Evolutionary conservation across 768 basidiomycete genomes (phyloP).

Genomic region (Tephrocybe sp.): DNA sequence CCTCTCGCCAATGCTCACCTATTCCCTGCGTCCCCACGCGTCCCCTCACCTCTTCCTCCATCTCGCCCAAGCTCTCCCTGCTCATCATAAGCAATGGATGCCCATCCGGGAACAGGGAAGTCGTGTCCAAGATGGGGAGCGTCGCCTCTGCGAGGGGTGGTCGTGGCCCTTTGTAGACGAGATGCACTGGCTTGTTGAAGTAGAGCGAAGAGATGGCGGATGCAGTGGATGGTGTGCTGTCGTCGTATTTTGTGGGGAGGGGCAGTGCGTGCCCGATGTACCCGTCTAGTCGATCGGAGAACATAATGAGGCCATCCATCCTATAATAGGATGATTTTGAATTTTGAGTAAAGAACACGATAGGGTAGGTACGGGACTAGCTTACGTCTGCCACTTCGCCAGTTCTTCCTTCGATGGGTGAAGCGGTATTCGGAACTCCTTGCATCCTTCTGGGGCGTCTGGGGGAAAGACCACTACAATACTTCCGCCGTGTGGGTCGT

Average conservation of each 20-base stretch:
- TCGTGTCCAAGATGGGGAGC: constrained; percentile 57
- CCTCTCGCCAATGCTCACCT: constrained; percentile 17
- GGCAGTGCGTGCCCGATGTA: constrained; percentile 55
- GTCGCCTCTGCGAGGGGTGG: constrained; percentile 48
- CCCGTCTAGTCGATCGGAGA: constrained; percentile 55
- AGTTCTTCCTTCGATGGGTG: constrained; percentile 51
- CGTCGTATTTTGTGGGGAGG: constrained; percentile 25
- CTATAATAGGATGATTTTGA: constrained; percentile 29
- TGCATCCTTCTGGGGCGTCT: constrained; percentile 55
- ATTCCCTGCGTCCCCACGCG: constrained; percentile 38
- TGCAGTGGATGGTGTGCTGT: constrained; percentile 46
- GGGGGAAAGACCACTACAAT: constrained; percentile 62
- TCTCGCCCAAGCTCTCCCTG: constrained; percentile 57
- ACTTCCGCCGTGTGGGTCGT: constrained; percentile 43
- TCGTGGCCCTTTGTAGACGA: constrained; percentile 66
- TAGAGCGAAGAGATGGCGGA: constrained; percentile 61
- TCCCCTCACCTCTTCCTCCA: constrained; percentile 47
- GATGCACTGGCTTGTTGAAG: constrained; percentile 58
- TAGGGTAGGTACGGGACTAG: neutral
- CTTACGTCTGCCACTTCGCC: constrained; percentile 54
- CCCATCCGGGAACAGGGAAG: constrained; percentile 65
- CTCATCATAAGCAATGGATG: constrained; percentile 70
- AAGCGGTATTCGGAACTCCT: constrained; percentile 59
- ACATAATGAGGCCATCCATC: constrained; percentile 54
- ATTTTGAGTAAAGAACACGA: neutral